phyloP scores from a whole-genome alignment of 1,284 basidiomycete species.

The Cutaneotrichosporon curvatum region DNA sequence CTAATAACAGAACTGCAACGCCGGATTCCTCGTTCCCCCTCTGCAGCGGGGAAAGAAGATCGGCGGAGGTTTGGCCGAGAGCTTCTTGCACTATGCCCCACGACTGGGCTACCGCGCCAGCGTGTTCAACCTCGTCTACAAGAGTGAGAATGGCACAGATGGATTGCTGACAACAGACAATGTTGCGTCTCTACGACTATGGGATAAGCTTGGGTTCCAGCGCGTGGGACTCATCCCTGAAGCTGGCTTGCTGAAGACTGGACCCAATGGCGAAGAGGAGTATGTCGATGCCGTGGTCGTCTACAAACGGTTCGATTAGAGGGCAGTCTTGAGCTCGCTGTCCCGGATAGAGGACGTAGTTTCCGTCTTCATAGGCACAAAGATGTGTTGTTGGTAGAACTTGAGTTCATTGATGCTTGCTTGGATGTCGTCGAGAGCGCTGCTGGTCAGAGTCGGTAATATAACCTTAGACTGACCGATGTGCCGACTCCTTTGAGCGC shows the following conservation, averaged over 20 bases:
- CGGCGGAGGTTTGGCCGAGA: slow-evolving; percentile 66
- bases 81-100: slow-evolving; percentile 76
- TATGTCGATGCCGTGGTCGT: slow-evolving; percentile 82
- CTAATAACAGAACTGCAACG: slow-evolving; percentile 45
- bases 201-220: slow-evolving; percentile 77
- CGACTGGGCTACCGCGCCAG: slow-evolving; percentile 65
- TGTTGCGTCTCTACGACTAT: slow-evolving; percentile 56
- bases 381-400: slow-evolving; percentile 45
- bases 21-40: slow-evolving; percentile 76
- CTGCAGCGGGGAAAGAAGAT: slow-evolving; percentile 61
- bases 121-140: slow-evolving; percentile 91
- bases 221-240: slow-evolving; percentile 76
- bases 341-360: not conserved
- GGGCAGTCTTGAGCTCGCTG: slow-evolving; percentile 23
- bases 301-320: slow-evolving; percentile 63
- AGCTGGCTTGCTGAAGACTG: slow-evolving; percentile 66
- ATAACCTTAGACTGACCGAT: slow-evolving; percentile 29
- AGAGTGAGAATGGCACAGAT: slow-evolving; percentile 54
- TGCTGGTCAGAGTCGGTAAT: slow-evolving; percentile 2
- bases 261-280: slow-evolving; percentile 62
- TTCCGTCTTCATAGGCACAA: slow-evolving; percentile 31
- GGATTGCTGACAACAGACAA: slow-evolving; percentile 42
- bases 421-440: slow-evolving; percentile 50
- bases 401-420: slow-evolving; percentile 48
- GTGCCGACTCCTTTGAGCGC: slow-evolving; percentile 30